Conservation (phyloP, 768 basidiomycete species). For the Lactifluus echinatus region DNA sequence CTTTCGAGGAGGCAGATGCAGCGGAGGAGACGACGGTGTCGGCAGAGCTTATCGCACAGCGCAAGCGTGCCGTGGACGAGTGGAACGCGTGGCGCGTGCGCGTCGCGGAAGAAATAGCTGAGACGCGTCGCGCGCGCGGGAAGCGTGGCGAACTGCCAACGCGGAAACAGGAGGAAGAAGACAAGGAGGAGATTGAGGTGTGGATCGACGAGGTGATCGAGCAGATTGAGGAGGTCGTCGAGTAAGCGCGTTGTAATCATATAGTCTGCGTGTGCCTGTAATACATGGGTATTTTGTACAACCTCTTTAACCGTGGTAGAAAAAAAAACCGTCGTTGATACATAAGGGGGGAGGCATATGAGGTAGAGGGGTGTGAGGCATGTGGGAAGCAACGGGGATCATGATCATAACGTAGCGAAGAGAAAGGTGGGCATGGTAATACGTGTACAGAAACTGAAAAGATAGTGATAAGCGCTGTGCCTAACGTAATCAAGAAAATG, state of each 20-base stretch:
- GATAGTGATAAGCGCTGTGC: no score
- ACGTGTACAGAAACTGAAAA: background rate
- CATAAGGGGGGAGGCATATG: background rate
- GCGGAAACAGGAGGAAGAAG: constrained; percentile 43
- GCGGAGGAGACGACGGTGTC: constrained; percentile 91
- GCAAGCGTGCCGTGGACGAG: constrained; percentile 90
- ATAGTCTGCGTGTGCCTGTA: background rate
- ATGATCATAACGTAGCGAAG: background rate
- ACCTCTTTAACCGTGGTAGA: no score
- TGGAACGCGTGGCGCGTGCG: constrained; percentile 95
- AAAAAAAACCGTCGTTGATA: no score
- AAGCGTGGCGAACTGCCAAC: constrained; percentile 24
- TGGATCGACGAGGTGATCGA: constrained; percentile 92
- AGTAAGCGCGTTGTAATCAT: constrained; percentile 25
- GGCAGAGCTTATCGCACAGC: constrained; percentile 83
- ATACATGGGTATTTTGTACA: background rate
- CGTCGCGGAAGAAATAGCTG: constrained; percentile 57
- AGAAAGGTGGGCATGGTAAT: background rate
- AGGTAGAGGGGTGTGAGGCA: background rate
- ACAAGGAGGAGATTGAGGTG: constrained; percentile 86
- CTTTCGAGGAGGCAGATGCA: constrained; percentile 95
- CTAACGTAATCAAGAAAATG: no score
- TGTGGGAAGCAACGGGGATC: background rate
- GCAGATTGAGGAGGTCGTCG: constrained; percentile 69
- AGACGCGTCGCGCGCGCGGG: constrained; percentile 38